Evolutionary conservation across 2,329 filamentous ascomycete genomes (phyloP).

Genomic region (Coniella lustricola): DNA sequence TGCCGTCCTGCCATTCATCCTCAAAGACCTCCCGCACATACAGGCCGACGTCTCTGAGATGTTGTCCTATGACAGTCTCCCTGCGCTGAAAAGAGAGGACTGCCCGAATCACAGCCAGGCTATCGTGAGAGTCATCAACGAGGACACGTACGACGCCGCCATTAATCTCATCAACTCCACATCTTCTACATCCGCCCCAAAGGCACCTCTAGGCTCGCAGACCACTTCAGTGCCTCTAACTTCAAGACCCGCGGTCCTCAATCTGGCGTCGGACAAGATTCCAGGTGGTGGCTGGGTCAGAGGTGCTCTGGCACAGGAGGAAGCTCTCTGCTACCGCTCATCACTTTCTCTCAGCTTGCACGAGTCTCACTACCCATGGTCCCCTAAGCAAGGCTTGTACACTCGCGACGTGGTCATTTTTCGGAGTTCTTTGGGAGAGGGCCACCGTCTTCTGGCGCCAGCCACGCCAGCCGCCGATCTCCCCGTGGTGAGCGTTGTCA

Average conservation of each 20-base stretch:
- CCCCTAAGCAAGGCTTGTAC: constrained; percentile 22
- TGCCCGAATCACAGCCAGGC: constrained; percentile 34
- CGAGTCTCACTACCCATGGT: constrained; percentile 21
- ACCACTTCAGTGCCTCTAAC: background rate
- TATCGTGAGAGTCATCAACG: constrained; percentile 43
- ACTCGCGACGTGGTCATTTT: constrained; percentile 27
- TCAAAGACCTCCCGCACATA: constrained; percentile 35
- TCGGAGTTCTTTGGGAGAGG: constrained; percentile 19
- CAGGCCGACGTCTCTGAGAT: constrained; percentile 30
- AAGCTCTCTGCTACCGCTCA: constrained; percentile 59
- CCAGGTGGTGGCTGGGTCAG: constrained; percentile 59
- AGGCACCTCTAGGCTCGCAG: background rate
- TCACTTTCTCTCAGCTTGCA: constrained; percentile 44
- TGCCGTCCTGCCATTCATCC: constrained; percentile 37
- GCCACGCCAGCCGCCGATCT: constrained; percentile 20
- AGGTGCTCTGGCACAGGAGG: constrained; percentile 60
- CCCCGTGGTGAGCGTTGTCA: constrained; percentile 54
- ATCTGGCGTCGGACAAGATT: constrained; percentile 52
- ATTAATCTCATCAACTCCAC: constrained; percentile 29
- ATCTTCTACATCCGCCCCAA: background rate
- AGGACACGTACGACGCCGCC: constrained; percentile 52
- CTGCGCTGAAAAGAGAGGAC: constrained; percentile 31
- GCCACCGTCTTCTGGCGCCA: constrained; percentile 22
- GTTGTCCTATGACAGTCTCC: constrained; percentile 29
- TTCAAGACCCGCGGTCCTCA: constrained; percentile 51